phyloP scores from a whole-genome alignment of 352 stramenopile species.

The Pythium insidiosum region DNA sequence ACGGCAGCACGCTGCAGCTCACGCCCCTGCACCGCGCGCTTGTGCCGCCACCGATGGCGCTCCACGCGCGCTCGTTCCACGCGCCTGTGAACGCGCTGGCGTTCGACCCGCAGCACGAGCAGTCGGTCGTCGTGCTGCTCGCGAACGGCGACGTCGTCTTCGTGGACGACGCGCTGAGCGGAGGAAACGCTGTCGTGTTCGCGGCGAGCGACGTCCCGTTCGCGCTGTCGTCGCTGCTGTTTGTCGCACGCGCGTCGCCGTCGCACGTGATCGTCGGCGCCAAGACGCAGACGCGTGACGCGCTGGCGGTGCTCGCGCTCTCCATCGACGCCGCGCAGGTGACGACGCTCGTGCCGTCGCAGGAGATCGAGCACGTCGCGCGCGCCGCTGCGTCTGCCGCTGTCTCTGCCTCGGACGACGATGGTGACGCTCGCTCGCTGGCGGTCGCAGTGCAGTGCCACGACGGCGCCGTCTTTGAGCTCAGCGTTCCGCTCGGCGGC shows the following conservation, averaged over 20 bases:
- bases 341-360: too few relatives aligned
- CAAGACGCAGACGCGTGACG: too few relatives aligned
- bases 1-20: conserved; percentile 49
- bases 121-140: conserved; percentile 26
- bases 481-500: background rate
- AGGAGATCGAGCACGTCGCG: too few relatives aligned
- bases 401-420: background rate
- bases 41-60: conserved; percentile 57
- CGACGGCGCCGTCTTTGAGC: conserved; percentile 18
- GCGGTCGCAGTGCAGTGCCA: conserved; percentile 27
- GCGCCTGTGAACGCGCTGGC: conserved; percentile 38
- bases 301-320: too few relatives aligned
- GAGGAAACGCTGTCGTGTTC: too few relatives aligned
- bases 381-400: background rate
- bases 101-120: conserved; percentile 40
- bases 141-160: conserved; percentile 32
- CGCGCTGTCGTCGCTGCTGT: too few relatives aligned
- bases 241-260: too few relatives aligned
- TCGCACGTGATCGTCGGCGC: too few relatives aligned
- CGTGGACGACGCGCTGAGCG: too few relatives aligned
- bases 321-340: too few relatives aligned
- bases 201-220: conserved; percentile 4
- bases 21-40: conserved; percentile 58
- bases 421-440: too few relatives aligned
- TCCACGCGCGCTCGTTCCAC: conserved; percentile 30